A percentile compares a stretch with the other conserved stretches of the same genome.
These are phyloP conservation scores for Leccinum fibrillosum DNA, from an alignment of 768 basidiomycete genomes.

Conservation along the genomic window DNA sequence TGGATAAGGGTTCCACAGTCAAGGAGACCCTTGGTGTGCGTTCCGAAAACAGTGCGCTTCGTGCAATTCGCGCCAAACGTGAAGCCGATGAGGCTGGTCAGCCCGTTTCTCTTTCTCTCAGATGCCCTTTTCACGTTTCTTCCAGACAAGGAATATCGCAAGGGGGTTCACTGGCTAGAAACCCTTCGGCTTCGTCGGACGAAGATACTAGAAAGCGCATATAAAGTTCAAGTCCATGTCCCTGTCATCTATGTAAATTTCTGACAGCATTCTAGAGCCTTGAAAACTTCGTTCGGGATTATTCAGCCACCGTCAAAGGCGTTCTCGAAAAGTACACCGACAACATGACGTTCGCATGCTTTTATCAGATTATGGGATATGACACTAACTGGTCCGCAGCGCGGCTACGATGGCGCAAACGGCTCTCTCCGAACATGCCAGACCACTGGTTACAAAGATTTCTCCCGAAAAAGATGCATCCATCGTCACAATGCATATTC, in stretches of 20 bases:
- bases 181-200: slow-evolving; percentile 78
- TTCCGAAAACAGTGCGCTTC: slow-evolving; percentile 61
- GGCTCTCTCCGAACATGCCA: slow-evolving; percentile 66
- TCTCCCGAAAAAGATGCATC: slow-evolving; percentile 68
- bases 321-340: slow-evolving; percentile 75
- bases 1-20: slow-evolving; percentile 70
- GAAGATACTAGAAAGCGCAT: slow-evolving; percentile 80
- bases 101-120: slow-evolving; percentile 9
- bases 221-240: slow-evolving; percentile 48
- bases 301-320: slow-evolving; percentile 57
- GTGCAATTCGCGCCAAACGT: slow-evolving; percentile 77
- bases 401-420: slow-evolving; percentile 77
- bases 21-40: slow-evolving; percentile 60
- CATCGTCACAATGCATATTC: slow-evolving; percentile 52
- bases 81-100: slow-evolving; percentile 89
- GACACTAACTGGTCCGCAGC: slow-evolving; percentile 35
- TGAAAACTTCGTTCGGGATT: slow-evolving; percentile 75
- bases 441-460: slow-evolving; percentile 60
- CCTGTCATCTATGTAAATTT: neutral
- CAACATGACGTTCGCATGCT: slow-evolving; percentile 54
- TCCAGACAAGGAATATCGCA: slow-evolving; percentile 85
- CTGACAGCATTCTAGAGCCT: slow-evolving; percentile 54
- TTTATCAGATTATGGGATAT: neutral
- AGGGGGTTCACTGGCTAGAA: slow-evolving; percentile 90
- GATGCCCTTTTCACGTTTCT: slow-evolving; percentile 1